Evolutionary conservation across 2,329 filamentous ascomycete genomes (phyloP), one percentile per base, ranked within the genome.

Genomic region (Cephalotrichum gorgonifer): DNA sequence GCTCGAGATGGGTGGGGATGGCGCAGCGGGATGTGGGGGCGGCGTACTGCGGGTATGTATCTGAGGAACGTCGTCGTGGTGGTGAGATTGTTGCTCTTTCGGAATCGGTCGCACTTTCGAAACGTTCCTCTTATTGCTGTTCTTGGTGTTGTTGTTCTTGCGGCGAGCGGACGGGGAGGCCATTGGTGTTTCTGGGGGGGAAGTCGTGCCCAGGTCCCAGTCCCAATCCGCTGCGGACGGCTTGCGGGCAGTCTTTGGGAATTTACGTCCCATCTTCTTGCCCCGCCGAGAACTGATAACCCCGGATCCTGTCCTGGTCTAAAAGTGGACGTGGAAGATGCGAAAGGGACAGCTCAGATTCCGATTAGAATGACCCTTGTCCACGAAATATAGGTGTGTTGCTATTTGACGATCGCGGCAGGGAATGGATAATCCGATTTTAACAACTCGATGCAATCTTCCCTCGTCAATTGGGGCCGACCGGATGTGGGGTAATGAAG

Each of bases 121-220:
- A 9, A n/a, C n/a, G 17, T 20, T 39, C 15, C 11, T 31, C n/a
- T n/a, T 22, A 11, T 39, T 20, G 22, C 17, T 5, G 35, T 15
- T 11, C 15, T 39, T 39, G 26, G 30, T 31, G 17, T 27, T 30
- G 35, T 31, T 48, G 25, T 20, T n/a, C 38, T 42, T 42, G 26
- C 46, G 47, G 33, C 30, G 41, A n/a, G 23, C 15, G 9, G 25
- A 23, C 31, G 48, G 48, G 9, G 48, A 50, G 9, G 43, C 15
- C 20, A 50, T 50, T 25, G 48, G 48, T 4, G 48, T 50, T 44
- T 50, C 43, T 22, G 48, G 48, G 20, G 48, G 48, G 20, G 48
- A 50, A 25, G 48, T 31, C 25, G 48, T 44, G 14, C 43, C 43
- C 26, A 49, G 25, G 27, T 44, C 38, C 11, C 44, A 27, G 23